A percentile compares a stretch with the other conserved stretches of the same genome.
Evolutionary conservation across 768 basidiomycete species (phyloP).

Genomic region (Dentipellis fragilis): DNA sequence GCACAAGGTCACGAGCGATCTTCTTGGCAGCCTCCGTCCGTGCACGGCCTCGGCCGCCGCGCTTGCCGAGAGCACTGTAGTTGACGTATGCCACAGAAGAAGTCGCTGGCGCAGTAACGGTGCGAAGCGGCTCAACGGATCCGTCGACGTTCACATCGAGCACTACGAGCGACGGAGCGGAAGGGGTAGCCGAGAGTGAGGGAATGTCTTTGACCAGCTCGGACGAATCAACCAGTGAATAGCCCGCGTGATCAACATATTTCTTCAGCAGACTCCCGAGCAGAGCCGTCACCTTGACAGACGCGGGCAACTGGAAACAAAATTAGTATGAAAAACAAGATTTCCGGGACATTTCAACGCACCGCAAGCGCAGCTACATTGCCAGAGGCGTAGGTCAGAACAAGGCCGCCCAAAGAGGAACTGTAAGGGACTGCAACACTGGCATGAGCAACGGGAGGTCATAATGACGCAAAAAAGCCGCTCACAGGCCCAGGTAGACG

Average conservation of each 20-base stretch:
- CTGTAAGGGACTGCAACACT: background rate
- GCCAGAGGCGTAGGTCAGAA: background rate
- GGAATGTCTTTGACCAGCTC: background rate
- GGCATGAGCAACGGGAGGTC: background rate
- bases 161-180: background rate
- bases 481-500: slow-evolving; percentile 4
- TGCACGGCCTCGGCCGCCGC: background rate
- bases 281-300: background rate
- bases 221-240: background rate
- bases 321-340: background rate
- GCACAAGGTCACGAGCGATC: background rate
- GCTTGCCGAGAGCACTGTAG: background rate
- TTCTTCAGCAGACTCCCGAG: background rate
- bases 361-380: slow-evolving; percentile 1
- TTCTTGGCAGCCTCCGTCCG: background rate
- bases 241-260: background rate
- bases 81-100: slow-evolving; percentile 1
- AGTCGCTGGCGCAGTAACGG: background rate
- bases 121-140: background rate
- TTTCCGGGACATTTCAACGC: background rate
- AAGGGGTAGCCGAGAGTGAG: background rate
- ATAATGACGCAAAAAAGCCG: background rate
- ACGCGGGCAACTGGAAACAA: background rate
- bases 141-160: background rate
- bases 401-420: background rate